These are phyloP conservation scores for Tetradesmus lagerheimii DNA, from an alignment of 139 green algal genomes.

Conservation along the genomic window DNA sequence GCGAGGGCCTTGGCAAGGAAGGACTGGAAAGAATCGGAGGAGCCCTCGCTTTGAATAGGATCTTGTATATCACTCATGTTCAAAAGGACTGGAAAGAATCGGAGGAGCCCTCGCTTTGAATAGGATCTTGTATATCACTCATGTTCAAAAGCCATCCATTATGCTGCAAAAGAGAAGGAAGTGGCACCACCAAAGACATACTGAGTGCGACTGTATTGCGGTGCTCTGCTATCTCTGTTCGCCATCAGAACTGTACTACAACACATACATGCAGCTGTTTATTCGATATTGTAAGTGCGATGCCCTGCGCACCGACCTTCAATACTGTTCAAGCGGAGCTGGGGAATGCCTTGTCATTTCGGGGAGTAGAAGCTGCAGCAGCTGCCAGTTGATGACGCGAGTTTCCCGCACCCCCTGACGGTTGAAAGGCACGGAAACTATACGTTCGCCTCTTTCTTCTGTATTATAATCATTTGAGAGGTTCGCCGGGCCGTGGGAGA, in stretches of 20 bases:
- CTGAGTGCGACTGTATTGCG: constrained; percentile 1
- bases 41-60: neutral
- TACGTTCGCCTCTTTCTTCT: neutral
- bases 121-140: neutral
- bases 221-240: neutral
- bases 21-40: neutral
- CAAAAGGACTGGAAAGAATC: neutral
- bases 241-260: neutral
- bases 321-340: neutral
- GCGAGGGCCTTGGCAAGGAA: neutral
- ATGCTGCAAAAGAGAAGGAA: neutral
- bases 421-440: neutral
- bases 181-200: neutral
- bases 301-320: neutral
- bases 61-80: neutral
- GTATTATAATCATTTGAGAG: neutral
- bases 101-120: neutral
- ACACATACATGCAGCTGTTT: neutral
- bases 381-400: neutral
- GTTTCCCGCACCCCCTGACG: neutral
- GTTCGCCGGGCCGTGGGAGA: neutral
- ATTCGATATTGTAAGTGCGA: neutral
- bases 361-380: neutral
- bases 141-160: neutral
- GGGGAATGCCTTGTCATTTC: neutral